Evolutionary conservation across 2,329 filamentous ascomycete species (phyloP), one percentile per base, ranked within the genome.

Genomic region (Pseudofabraea citricarpa): DNA sequence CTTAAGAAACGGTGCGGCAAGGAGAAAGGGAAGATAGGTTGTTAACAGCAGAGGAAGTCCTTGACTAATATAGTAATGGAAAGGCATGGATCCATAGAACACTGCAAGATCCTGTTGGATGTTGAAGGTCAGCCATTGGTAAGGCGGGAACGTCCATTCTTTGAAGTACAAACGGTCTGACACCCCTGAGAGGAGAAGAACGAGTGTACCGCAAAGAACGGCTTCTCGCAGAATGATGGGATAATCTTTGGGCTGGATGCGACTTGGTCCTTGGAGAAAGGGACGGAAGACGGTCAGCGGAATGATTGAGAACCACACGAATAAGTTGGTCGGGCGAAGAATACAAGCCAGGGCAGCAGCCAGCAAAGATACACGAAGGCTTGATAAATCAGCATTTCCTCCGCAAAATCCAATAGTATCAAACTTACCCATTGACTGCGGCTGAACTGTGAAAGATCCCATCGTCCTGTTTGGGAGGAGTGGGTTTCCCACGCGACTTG

Each of bases 21-120:
- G 57, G 7, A 80, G 77, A 60, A 95, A 95, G 0, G 90, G 90
- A 2, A 96, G 69, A 32, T 81, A 81, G 1, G 88, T 90, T 7
- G 85, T 95, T 23, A 93, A 82, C 5, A 96, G 77, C 0, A 97
- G 75, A 2, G 93, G 91, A 20, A 95, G 74, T 4, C 90, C 93
- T 66, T 98, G 90, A 0, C 87, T 85, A 22, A 95, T 66, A 63
- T 96, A 98, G 68, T 97, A 98, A 64, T 96, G 90, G 75, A 85
- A 85, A 49, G 88, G 81, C 65, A 95, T 97, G 37, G 72, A 78
- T 18, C 93, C 93, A 61, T 98, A 98, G 65, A 97, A 97, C 37
- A 91, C 79, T 20, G 93, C 89, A 5, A 98, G 74, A 6, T 86
- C 87, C 63, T 94, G 85, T 16, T 83, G 79, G 43, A 98, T 74